Conservation (phyloP, 1,139 yeast genomes). For the Lodderomyces jiufengensis region DNA sequence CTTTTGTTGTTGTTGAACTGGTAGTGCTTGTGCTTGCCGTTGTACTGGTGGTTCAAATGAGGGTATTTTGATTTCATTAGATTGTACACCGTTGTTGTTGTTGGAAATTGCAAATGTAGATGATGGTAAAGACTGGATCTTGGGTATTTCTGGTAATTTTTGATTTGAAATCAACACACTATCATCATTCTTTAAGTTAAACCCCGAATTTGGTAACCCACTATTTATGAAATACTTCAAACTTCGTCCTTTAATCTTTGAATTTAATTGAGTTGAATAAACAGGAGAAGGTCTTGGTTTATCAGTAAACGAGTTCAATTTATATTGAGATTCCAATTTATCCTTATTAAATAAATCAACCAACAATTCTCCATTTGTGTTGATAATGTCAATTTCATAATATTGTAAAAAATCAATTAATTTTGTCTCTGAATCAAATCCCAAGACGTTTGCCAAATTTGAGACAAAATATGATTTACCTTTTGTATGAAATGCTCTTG, state of each 20-base stretch:
- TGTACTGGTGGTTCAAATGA: background rate
- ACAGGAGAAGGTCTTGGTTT: slow-evolving; percentile 56
- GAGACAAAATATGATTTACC: slow-evolving; percentile 60
- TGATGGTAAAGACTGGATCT: background rate
- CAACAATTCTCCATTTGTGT: slow-evolving; percentile 30
- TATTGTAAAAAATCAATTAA: slow-evolving; percentile 56
- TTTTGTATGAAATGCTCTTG: slow-evolving; percentile 65
- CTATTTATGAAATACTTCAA: slow-evolving; percentile 35
- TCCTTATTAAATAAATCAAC: slow-evolving; percentile 58
- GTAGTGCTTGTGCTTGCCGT: background rate
- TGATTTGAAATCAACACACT: background rate
- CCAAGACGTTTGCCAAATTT: slow-evolving; percentile 49
- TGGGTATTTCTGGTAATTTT: slow-evolving; percentile 1
- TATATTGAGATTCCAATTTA: slow-evolving; percentile 40
- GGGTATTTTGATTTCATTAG: slow-evolving; percentile 1
- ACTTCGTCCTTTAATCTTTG: slow-evolving; percentile 35
- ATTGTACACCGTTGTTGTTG: background rate
- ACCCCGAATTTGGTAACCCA: slow-evolving; percentile 29
- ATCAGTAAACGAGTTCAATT: slow-evolving; percentile 38
- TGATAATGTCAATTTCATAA: slow-evolving; percentile 54
- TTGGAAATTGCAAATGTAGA: slow-evolving; percentile 1
- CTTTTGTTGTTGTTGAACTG: background rate
- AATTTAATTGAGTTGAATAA: slow-evolving; percentile 51
- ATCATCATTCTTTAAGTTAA: slow-evolving; percentile 5
- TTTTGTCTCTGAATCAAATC: slow-evolving; percentile 60